Conservation (phyloP, 2,329 filamentous ascomycete species). For the Akanthomyces muscarius region DNA sequence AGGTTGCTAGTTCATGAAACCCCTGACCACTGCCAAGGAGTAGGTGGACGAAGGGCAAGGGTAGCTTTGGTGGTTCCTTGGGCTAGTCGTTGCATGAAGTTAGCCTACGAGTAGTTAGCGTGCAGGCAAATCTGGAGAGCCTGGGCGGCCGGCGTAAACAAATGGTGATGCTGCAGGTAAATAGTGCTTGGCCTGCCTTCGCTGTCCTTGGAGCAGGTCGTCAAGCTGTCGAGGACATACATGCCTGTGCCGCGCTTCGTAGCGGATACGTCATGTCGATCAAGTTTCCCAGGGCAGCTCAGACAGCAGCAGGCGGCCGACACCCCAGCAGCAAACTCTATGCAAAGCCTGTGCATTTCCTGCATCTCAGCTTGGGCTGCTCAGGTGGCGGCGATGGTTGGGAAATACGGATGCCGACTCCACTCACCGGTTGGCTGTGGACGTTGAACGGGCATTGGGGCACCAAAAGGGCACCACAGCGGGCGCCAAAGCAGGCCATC, state of each 20-base stretch:
- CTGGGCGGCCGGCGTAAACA: neutral
- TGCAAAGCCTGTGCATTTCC: neutral
- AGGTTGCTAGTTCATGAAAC: constrained; percentile 8
- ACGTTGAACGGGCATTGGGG: neutral
- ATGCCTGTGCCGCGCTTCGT: neutral
- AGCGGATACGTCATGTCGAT: neutral
- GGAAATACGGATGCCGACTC: neutral
- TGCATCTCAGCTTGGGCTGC: neutral
- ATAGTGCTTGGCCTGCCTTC: neutral
- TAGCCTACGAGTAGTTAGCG: neutral
- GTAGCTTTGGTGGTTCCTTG: constrained; percentile 3
- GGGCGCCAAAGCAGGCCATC: constrained; percentile 4
- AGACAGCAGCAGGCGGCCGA: neutral
- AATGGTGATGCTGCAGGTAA: neutral
- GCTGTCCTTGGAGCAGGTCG: neutral
- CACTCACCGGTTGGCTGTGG: neutral
- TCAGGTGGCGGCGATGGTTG: neutral
- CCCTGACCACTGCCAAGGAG: constrained; percentile 12
- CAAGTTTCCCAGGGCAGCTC: neutral
- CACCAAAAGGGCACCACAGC: neutral
- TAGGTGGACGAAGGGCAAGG: neutral
- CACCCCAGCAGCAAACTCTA: neutral
- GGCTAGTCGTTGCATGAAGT: neutral
- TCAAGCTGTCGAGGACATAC: neutral
- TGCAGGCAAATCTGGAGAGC: neutral